Evolutionary conservation across 2,329 filamentous ascomycete genomes (phyloP), one percentile per base, ranked within the genome.

Genomic region (Microcera coccophila): DNA sequence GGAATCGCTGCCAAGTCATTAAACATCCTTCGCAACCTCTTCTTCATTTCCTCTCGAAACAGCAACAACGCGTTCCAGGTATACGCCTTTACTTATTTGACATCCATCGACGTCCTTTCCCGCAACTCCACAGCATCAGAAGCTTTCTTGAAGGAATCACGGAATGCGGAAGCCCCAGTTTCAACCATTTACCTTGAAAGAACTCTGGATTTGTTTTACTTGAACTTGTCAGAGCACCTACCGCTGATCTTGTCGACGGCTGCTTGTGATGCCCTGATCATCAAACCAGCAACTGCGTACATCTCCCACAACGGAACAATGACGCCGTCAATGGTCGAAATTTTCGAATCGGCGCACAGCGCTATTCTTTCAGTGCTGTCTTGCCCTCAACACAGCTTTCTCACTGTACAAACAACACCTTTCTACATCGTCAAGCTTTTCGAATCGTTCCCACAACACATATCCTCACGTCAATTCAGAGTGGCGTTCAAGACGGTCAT

Each of bases 261-360:
- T 3, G 75, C 79, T 3, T 88, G 82, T 55, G 87, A 94, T 54
- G 72, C 79, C 3, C 72, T 95, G 2, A 77, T 95, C 14, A 72
- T 95, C 39, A 76, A 82, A 24, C 84, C 87, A 1, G 85, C 89
- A 5, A 78, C 81, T 4, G 78, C 84, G 1, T 93, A 95, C 60
- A 78, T 96, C 3, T 68, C 71, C 0, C 66, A 72, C 33, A 57
- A 66, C 4, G 68, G 66, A 0, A 62, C 67, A 2, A 65, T 70
- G 38, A 68, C 74, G 3, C 65, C 70, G 4, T 69, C 69, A 1
- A 73, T 74, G 55, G 62, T 74, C 16, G 71, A 77, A 41, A 66
- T 94, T n/a, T 95, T 94, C 56, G 90, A 96, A 65, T 82, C 90
- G 1, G 88, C 90, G 0, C 90, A 96, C 66, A 87, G 85, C 51